Evolutionary conservation across 148 eudicot genomes (phyloP), one percentile per base, ranked within the genome.

Genomic region (Nepenthes mirabilis): DNA sequence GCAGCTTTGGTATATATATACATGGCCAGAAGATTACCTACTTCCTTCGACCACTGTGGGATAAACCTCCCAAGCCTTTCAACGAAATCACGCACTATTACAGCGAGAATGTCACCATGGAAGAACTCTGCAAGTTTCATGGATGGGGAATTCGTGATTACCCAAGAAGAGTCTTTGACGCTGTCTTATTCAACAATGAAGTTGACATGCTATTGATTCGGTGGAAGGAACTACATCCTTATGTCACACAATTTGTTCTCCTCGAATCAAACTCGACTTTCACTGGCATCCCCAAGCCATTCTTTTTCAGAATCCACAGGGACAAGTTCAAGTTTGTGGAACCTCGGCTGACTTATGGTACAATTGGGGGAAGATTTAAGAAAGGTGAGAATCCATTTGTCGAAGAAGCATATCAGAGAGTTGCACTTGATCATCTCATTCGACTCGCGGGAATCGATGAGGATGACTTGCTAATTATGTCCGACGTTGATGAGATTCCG

Each of bases 261-360:
- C 70, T 74, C 11, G 78, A 74, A 36, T 74, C 74, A 2, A 74
- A 74, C 43, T 74, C 78, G 0, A 74, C 78, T 4, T 74, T 74
- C 59, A 74, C 78, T 2, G 73, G 53, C 12, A 37, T 74, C 5
- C 78, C 67, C 0, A 74, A 74, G 43, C 74, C 74, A 2, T 52
- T 49, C 34, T 65, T 59, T 23, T 74, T 74, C 33, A 50, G 43
- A 0, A 52, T 62, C 34, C 59, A 74, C 66, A 59, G 67, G 3
- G 64, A 65, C 6, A 34, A n/a, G 55, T 74, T 69, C 57, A 40
- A 69, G 13, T 69, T 65, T 37, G 59, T 74, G 1, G 70, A 74
- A 52, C 67, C 78, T 50, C 54, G 70, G 1, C 59, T 74, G 59
- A 61, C 78, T 10, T 74, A 74, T 12, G 78, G 70, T 13, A 58